Percentiles rank a stretch among this genome's conserved stretches.
Conservation (phyloP, 768 basidiomycete species). For the Auricularia cornea region DNA sequence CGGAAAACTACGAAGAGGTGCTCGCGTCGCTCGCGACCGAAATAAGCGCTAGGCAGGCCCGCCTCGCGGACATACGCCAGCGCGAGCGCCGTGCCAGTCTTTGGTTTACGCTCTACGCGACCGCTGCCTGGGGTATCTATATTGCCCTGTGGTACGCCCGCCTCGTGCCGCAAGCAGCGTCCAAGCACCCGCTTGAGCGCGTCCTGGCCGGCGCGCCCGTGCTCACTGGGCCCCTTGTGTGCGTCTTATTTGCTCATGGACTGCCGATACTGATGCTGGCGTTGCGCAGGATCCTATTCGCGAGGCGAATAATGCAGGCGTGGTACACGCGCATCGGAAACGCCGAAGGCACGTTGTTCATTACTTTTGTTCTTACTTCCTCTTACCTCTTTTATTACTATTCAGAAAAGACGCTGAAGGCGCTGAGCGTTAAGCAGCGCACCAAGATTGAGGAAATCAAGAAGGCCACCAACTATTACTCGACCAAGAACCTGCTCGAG, state of each 20-base stretch:
- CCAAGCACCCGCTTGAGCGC: constrained; percentile 36
- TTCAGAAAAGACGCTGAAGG: constrained; percentile 71
- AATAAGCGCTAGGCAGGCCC: constrained; percentile 64
- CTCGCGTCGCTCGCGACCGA: constrained; percentile 57
- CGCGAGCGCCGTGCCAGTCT: constrained; percentile 75
- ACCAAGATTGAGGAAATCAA: constrained; percentile 91
- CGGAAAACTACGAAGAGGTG: constrained; percentile 72
- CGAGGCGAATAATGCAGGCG: constrained; percentile 69
- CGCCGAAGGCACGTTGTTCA: constrained; percentile 55
- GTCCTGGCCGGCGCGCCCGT: constrained; percentile 41
- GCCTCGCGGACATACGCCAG: constrained; percentile 74
- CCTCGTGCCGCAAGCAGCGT: constrained; percentile 37
- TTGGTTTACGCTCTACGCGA: constrained; percentile 67
- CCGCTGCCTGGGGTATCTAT: constrained; percentile 41
- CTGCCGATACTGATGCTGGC: not conserved
- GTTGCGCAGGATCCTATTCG: constrained; percentile 57
- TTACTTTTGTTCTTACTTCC: not conserved
- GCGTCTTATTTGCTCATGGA: constrained; percentile 23
- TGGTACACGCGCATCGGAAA: constrained; percentile 78
- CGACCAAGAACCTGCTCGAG: constrained; percentile 82
- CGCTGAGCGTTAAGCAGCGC: constrained; percentile 68
- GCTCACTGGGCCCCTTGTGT: constrained; percentile 72
- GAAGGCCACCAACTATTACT: constrained; percentile 94
- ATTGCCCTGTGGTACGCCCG: constrained; percentile 66
- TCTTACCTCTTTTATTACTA: not conserved